Conservation (phyloP, 1,139 yeast genomes). For the Meyerozyma guilliermondii region DNA sequence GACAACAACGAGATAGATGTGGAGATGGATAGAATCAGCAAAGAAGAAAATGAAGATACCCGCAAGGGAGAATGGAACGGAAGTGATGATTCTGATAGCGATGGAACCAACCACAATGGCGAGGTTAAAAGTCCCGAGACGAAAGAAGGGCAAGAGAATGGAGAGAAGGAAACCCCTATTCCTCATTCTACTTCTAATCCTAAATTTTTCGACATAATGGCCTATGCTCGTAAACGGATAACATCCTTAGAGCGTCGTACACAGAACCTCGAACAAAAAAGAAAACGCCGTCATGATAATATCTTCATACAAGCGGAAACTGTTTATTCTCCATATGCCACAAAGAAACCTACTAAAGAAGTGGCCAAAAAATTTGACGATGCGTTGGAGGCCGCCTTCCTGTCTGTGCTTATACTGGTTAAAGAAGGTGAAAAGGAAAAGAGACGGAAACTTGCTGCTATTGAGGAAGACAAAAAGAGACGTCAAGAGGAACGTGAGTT, state of each 20-base stretch:
- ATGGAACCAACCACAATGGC: conserved; percentile 4
- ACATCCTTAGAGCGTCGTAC: conserved; percentile 17
- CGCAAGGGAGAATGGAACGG: conserved; percentile 13
- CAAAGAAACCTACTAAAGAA: conserved; percentile 19
- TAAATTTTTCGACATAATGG: conserved; percentile 48
- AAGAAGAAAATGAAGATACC: conserved; percentile 11
- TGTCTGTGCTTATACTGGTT: conserved; percentile 30
- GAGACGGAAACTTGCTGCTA: conserved; percentile 13
- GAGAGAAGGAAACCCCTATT: not conserved
- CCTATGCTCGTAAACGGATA: conserved; percentile 47
- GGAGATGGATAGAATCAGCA: conserved; percentile 2
- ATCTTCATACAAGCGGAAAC: conserved; percentile 43
- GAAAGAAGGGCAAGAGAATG: conserved; percentile 7
- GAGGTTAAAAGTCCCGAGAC: conserved; percentile 5
- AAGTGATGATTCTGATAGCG: conserved; percentile 11
- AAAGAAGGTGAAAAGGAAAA: conserved; percentile 27
- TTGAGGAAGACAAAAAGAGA: conserved; percentile 6
- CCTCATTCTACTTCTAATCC: not conserved
- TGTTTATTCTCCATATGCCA: conserved; percentile 36
- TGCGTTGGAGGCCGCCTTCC: conserved; percentile 30
- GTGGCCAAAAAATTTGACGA: conserved; percentile 20
- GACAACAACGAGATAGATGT: conserved; percentile 22
- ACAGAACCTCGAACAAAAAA: conserved; percentile 16
- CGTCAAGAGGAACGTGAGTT: conserved; percentile 12
- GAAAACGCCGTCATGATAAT: conserved; percentile 25